phyloP scores from a whole-genome alignment of 495 filamentous ascomycete species.

The Aspergillus avenaceus region DNA sequence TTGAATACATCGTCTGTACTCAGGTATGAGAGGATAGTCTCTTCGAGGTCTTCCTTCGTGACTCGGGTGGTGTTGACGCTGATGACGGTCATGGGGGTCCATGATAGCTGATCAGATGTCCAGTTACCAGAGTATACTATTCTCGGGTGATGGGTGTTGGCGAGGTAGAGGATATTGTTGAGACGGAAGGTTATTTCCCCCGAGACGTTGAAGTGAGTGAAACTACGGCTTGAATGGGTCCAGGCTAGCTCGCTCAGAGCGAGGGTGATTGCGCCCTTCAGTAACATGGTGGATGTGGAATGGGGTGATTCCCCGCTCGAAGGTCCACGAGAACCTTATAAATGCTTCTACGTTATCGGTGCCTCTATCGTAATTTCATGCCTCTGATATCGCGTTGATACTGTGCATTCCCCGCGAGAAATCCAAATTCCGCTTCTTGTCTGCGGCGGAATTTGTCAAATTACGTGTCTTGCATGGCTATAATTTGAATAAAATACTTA shows the following conservation, averaged over 20 bases:
- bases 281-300: neutral
- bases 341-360: no score
- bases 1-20: neutral
- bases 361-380: no score
- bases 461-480: no score
- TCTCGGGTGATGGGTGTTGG: conserved; percentile 3
- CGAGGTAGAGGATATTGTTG: neutral
- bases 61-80: neutral
- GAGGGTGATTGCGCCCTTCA: neutral
- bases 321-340: no score
- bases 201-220: neutral
- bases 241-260: neutral
- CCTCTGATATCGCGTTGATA: no score
- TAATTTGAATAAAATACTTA: no score
- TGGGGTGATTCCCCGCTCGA: no score
- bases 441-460: no score
- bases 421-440: no score
- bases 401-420: no score
- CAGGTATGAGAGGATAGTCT: neutral
- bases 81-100: conserved; percentile 21
- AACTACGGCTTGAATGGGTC: neutral
- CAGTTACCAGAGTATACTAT: neutral
- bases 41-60: neutral
- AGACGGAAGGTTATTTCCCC: neutral
- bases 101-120: neutral